A percentile compares a stretch with the other conserved stretches of the same genome.
Conservation (phyloP, 2,329 filamentous ascomycete species). For the Calonectria henricotiae region DNA sequence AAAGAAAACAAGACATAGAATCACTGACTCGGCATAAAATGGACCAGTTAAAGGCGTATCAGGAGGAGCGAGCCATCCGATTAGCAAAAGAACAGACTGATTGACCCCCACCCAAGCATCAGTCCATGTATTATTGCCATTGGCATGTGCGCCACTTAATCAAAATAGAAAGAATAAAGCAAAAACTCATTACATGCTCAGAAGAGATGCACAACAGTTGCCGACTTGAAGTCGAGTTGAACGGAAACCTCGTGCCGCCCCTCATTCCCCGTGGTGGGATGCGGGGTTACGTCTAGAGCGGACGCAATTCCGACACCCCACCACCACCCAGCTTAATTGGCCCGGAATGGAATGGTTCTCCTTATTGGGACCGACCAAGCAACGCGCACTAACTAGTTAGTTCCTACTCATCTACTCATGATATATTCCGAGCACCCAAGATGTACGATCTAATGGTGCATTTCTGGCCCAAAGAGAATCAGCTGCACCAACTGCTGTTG, state of each 20-base stretch:
- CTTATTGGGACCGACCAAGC: not conserved
- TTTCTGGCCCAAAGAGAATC: slow-evolving; percentile 60
- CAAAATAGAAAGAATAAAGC: not conserved
- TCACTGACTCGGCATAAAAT: slow-evolving; percentile 52
- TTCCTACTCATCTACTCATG: not conserved
- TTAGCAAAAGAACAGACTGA: slow-evolving; percentile 10
- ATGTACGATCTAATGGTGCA: slow-evolving; percentile 66
- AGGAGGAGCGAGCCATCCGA: slow-evolving; percentile 48
- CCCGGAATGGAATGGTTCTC: slow-evolving; percentile 5
- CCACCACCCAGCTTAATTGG: not conserved
- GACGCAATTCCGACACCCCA: not conserved
- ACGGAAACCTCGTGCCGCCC: not conserved
- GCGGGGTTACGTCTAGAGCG: not conserved
- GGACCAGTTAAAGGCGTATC: slow-evolving; percentile 53
- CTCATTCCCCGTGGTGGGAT: not conserved
- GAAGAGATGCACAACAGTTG: too few relatives aligned
- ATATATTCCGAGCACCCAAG: not conserved
- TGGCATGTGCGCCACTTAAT: not conserved
- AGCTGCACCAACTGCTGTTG: slow-evolving; percentile 61
- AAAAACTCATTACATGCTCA: too few relatives aligned
- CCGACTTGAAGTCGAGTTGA: not conserved
- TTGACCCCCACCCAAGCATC: slow-evolving; percentile 11
- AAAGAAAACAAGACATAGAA: slow-evolving; percentile 49
- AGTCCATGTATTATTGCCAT: not conserved
- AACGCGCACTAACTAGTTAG: not conserved